A percentile compares a stretch with the other conserved stretches of the same genome.
phyloP scores from a whole-genome alignment of 2,329 filamentous ascomycete genomes.

The Corynespora cassiicola region DNA sequence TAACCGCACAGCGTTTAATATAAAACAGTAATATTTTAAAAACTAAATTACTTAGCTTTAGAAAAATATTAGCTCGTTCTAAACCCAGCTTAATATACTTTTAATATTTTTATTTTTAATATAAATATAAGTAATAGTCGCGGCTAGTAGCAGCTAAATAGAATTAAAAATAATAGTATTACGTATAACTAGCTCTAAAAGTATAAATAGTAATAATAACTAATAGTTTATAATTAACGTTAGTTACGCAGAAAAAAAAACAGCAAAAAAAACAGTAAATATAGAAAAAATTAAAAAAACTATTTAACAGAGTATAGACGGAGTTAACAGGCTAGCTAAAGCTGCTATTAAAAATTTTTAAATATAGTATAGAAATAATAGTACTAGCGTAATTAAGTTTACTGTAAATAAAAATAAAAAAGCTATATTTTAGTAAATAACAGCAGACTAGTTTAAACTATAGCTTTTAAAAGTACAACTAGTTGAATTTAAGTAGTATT shows the following conservation, averaged over 20 bases:
- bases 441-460: conserved; percentile 17
- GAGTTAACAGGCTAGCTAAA: conserved; percentile 12
- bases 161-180: conserved; percentile 3
- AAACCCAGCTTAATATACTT: conserved; percentile 10
- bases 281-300: conserved; percentile 10
- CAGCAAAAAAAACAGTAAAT: conserved; percentile 8
- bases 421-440: conserved; percentile 16
- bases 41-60: conserved; percentile 7
- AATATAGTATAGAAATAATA: conserved; percentile 11
- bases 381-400: conserved; percentile 19
- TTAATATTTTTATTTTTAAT: conserved; percentile 8
- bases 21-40: conserved; percentile 11
- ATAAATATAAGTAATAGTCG: conserved; percentile 11
- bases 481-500: conserved; percentile 16
- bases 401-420: conserved; percentile 17
- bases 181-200: conserved; percentile 6
- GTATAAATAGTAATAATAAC: conserved; percentile 5
- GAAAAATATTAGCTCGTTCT: conserved; percentile 5
- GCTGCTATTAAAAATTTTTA: conserved; percentile 11
- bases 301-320: conserved; percentile 13
- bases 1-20: conserved; percentile 1
- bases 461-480: conserved; percentile 13
- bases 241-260: conserved; percentile 5
- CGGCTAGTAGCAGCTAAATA: conserved; percentile 6
- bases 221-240: conserved; percentile 14